Evolutionary conservation across 805 yeast genomes (phyloP).

Genomic region (Tetrapisispora taiwanensis): DNA sequence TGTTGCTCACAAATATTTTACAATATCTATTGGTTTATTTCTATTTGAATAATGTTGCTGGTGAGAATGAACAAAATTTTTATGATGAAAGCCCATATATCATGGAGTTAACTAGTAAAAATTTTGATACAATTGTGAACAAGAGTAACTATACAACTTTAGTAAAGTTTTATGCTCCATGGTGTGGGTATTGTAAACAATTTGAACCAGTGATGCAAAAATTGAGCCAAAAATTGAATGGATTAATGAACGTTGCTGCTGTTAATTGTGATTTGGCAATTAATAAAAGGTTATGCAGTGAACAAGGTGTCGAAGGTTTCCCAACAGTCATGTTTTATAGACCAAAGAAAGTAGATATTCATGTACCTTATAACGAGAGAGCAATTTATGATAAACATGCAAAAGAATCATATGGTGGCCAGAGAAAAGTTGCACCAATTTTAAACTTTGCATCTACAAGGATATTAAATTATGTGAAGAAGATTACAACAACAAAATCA

Average conservation of each 20-base stretch:
- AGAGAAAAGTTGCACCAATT: constrained; percentile 46
- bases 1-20: not conserved
- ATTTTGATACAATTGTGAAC: constrained; percentile 57
- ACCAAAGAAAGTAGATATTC: constrained; percentile 53
- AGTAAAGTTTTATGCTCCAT: constrained; percentile 90
- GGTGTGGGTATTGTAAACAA: constrained; percentile 92
- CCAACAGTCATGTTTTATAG: constrained; percentile 79
- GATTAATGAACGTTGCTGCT: constrained; percentile 59
- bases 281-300: constrained; percentile 61
- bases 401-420: constrained; percentile 51
- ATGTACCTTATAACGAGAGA: constrained; percentile 13
- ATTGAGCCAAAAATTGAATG: constrained; percentile 50
- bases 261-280: constrained; percentile 71
- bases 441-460: constrained; percentile 45
- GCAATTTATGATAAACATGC: constrained; percentile 31
- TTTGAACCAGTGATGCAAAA: constrained; percentile 55
- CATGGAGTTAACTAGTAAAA: constrained; percentile 44
- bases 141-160: constrained; percentile 67
- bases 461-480: constrained; percentile 56
- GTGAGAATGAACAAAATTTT: constrained; percentile 9
- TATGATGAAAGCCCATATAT: constrained; percentile 32
- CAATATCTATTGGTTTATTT: not conserved
- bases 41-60: not conserved
- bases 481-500: constrained; percentile 31
- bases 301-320: constrained; percentile 59